A percentile compares a stretch with the other conserved stretches of the same genome.
Conservation (phyloP, 2,329 filamentous ascomycete species). For the Xylariomycetidae sp. region DNA sequence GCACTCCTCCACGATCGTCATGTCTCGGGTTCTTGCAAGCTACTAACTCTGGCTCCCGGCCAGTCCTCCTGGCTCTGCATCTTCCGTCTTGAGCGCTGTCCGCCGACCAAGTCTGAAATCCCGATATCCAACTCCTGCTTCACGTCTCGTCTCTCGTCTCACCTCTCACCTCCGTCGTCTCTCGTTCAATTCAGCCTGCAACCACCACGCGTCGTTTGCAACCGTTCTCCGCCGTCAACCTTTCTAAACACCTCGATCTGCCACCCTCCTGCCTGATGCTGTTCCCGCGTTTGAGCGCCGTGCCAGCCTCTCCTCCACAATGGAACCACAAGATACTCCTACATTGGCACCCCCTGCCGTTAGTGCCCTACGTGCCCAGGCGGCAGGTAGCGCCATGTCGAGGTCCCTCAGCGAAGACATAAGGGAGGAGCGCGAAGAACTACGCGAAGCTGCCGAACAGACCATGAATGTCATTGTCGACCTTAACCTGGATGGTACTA, state of each 20-base stretch:
- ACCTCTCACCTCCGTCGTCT: too few species aligned
- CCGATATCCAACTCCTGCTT: too few species aligned
- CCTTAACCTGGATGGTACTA: conserved; percentile 79
- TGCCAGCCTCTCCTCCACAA: conserved; percentile 28
- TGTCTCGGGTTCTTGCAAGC: conserved; percentile 30
- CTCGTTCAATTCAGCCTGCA: too few species aligned
- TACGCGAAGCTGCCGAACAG: conserved; percentile 92
- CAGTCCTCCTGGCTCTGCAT: conserved; percentile 29
- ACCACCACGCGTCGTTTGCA: too few species aligned
- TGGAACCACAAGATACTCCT: conserved; percentile 39
- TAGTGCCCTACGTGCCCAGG: conserved; percentile 44
- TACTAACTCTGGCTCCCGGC: conserved; percentile 34
- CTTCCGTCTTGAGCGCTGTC: too few species aligned
- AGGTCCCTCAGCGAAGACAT: conserved; percentile 80
- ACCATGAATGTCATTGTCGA: conserved; percentile 96
- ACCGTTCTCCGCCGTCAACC: too few species aligned
- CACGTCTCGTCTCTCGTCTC: too few species aligned
- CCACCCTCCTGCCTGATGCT: conserved; percentile 26
- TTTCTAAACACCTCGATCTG: conserved; percentile 1
- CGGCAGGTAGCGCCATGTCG: conserved; percentile 46
- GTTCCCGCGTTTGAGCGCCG: conserved; percentile 23
- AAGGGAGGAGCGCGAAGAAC: conserved; percentile 84
- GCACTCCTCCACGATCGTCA: conserved; percentile 26
- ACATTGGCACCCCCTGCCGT: conserved; percentile 49
- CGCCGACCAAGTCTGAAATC: too few species aligned